Base-by-base conservation (phyloP, 148 eudicot genomes). In the Fagopyrum tataricum region DNA sequence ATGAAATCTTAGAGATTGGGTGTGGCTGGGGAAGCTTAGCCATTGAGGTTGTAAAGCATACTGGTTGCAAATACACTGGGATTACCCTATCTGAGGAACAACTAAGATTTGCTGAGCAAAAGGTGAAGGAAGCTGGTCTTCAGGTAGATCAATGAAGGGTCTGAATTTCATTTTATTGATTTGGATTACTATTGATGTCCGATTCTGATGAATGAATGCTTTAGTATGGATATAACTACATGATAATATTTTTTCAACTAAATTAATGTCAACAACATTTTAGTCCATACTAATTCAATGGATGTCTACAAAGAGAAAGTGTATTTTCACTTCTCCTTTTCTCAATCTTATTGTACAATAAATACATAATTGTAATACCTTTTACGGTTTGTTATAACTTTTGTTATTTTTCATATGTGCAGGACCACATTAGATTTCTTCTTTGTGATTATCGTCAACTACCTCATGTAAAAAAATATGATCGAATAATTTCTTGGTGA, bases 1-100 rank as follows among this genome's bases (percentile, higher is more conserved):
- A 96, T 66, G 87, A 90, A 76, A 72, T 96, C 74, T 85, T 96
- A 21, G 99, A 96, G 79, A 92, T 96, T 72, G 99, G 99, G 7
- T 88, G 96, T 73, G 99, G 99, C 68, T 92, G 97, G 99, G 99
- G 99, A 67, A 90, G 87, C 80, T 82, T 96, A 46, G 99, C 99
- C 72, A 87, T 92, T 49, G 97, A 96, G 87, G 85, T 87, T 46
- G 97, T 96, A 2, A 90, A 80, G 76, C 78, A 82, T 79, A 96
- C 97, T 1, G 99, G 99, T 46, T 96, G 99, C 82, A 88, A 80
- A 77, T 96, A 96, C 75, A 96, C 99, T 1, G 99, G 99, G 18
- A 92, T 96, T 67, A 96, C 96, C 26, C 77, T 96, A 14, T 92
- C 99, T 3, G 85, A 82, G 77, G 87, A 96, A 74, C 99, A 96